Percentiles rank a stretch among this genome's conserved stretches.
These are phyloP conservation scores for Artemisia annua DNA, from an alignment of 129 eudicot species.

Conservation along the genomic window DNA sequence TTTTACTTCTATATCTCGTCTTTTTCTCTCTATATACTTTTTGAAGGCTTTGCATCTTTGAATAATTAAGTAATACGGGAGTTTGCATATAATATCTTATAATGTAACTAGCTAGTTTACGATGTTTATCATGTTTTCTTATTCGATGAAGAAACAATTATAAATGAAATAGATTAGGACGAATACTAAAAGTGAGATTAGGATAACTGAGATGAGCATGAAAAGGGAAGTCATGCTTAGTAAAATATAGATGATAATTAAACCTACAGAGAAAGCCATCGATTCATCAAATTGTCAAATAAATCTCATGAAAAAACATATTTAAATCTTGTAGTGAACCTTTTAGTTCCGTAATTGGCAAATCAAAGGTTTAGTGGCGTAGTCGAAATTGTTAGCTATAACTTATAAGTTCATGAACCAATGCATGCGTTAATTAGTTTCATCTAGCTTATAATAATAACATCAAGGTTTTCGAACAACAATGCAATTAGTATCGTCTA, in stretches of 20 bases:
- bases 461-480: no score
- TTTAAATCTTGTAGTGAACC: no score
- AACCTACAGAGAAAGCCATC: background rate
- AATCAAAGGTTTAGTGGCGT: background rate
- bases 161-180: background rate
- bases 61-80: background rate
- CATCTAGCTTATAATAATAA: no score
- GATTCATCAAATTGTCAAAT: background rate
- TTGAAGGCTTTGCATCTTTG: background rate
- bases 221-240: background rate
- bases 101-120: background rate
- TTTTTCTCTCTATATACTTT: background rate
- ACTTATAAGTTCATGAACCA: no score
- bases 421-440: no score
- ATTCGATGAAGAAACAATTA: constrained; percentile 1
- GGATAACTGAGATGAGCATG: background rate
- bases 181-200: background rate
- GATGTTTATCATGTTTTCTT: background rate
- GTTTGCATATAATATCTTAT: background rate
- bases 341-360: background rate
- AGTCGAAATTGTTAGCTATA: no score
- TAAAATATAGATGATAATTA: background rate
- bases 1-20: no score
- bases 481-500: no score
- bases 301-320: no score